Evolutionary conservation across 345 rosid species (phyloP).

Genomic region (Hypericum androsaemum): DNA sequence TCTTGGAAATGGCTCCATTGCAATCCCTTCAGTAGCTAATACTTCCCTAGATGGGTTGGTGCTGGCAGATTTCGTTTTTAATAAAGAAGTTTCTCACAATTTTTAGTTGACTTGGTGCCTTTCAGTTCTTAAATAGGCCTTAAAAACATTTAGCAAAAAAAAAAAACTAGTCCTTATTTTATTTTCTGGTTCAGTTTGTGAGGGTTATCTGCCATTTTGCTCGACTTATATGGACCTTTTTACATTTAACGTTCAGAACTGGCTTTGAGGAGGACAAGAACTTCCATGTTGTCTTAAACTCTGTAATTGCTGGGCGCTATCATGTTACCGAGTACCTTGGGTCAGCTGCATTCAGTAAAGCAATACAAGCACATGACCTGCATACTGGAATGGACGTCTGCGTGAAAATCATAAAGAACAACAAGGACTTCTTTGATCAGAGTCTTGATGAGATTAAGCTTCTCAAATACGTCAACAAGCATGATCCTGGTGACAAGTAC

Average conservation of each 20-base stretch:
- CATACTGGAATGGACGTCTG: slow-evolving; percentile 98
- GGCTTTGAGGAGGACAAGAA: slow-evolving; percentile 99
- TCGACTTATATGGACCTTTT: slow-evolving; percentile 2
- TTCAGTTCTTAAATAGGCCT: no score
- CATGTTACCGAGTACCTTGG: slow-evolving; percentile 99
- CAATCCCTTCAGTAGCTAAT: no score
- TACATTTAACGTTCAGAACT: slow-evolving; percentile 51
- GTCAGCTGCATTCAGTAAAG: slow-evolving; percentile 98
- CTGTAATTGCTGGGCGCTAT: slow-evolving; percentile 92
- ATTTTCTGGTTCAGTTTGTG: no score
- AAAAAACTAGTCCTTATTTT: no score
- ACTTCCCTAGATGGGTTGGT: no score
- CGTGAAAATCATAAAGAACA: slow-evolving; percentile 93
- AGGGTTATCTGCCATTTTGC: no score
- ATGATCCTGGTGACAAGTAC: slow-evolving; percentile 94
- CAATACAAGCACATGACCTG: slow-evolving; percentile 98
- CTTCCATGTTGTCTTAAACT: slow-evolving; percentile 88
- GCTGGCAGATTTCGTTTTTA: no score
- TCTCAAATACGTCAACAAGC: slow-evolving; percentile 94
- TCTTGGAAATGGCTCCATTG: no score
- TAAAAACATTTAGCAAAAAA: no score
- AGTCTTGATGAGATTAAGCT: slow-evolving; percentile 99
- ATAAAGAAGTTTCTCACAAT: no score
- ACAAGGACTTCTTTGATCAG: slow-evolving; percentile 99
- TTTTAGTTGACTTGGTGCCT: no score